Base-by-base conservation (phyloP, 1,284 basidiomycete species). In the Austroboletus olivaceoglutinosus region DNA sequence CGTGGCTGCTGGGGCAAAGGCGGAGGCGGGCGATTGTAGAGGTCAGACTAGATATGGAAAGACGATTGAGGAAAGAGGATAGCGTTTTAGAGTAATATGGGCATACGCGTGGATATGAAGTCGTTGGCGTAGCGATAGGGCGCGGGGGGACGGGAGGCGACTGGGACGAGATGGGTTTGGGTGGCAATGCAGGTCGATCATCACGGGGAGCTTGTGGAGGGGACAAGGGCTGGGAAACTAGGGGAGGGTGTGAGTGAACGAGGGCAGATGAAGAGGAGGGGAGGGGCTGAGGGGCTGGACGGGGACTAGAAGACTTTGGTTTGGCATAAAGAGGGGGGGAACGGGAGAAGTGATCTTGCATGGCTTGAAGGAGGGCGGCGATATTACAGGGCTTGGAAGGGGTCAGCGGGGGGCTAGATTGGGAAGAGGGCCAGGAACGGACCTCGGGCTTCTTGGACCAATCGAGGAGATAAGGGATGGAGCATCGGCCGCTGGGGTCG, bases 301-400 rank as follows among this genome's bases (percentile, higher is more conserved):
- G 58, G 31, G 50, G 56, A 52, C 59, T 50, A 43, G 58, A 39
- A 19, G 61, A 33, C 63, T 73, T 77, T 16, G 93, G 89, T 70
- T 89, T 94, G 36, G 95, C 86, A 66, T 95, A 98, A 13, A 98
- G 85, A 5, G 96, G 95, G 39, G 96, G 95, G 52, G 86, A 80
- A 23, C 76, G 75, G 9, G 90, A 93, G 72, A 99, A 99, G 51
- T 87, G 76, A 37, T 82, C 78, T 59, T 89, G 86, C 75, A 93
- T 81, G 19, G 82, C 80, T 56, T 89, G 83, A 47, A 92, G 64
- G 21, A 94, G 71, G 5, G 76, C 78, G 27, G 75, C 65, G 36
- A 94, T 69, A 67, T 76, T 84, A 69, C 89, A 89, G 45, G 81
- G 83, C 88, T 91, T 60, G 41, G 38, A 54, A 13, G 47, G 52